phyloP scores from a whole-genome alignment of 176 grass and related monocot species.

The Phoenix dactylifera region DNA sequence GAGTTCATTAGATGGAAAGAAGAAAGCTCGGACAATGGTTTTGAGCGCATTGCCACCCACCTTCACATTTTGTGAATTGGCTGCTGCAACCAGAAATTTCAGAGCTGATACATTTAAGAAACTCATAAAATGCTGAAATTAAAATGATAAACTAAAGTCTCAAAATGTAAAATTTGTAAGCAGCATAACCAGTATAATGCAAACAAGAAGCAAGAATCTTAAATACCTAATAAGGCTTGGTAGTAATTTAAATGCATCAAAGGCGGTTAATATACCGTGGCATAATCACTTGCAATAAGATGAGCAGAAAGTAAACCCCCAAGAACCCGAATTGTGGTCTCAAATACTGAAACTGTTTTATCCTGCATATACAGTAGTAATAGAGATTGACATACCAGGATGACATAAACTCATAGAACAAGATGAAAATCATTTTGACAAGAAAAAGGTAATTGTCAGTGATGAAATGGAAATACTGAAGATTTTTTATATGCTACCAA shows the following conservation, averaged over 20 bases:
- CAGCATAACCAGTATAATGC: too few species aligned
- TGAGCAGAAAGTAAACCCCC: slow-evolving; percentile 87
- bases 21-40: slow-evolving; percentile 21
- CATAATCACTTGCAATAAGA: slow-evolving; percentile 88
- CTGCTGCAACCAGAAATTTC: slow-evolving; percentile 49
- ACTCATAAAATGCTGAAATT: too few species aligned
- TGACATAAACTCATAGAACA: too few species aligned
- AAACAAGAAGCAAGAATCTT: too few species aligned
- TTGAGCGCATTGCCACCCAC: slow-evolving; percentile 46
- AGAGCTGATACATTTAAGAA: slow-evolving; percentile 25
- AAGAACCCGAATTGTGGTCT: slow-evolving; percentile 93
- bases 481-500: too few species aligned
- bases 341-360: slow-evolving; percentile 97
- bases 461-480: too few species aligned
- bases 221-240: slow-evolving; percentile 4
- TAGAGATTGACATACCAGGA: too few species aligned
- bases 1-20: slow-evolving; percentile 25
- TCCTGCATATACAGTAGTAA: slow-evolving; percentile 34
- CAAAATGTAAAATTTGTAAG: too few species aligned
- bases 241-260: not conserved
- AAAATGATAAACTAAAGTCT: too few species aligned
- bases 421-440: too few species aligned
- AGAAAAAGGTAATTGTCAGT: too few species aligned
- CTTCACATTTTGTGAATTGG: slow-evolving; percentile 60
- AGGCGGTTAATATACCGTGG: slow-evolving; percentile 42